Base-by-base conservation (phyloP, 495 filamentous ascomycete genomes). In the Umbilicaria muhlenbergii region DNA sequence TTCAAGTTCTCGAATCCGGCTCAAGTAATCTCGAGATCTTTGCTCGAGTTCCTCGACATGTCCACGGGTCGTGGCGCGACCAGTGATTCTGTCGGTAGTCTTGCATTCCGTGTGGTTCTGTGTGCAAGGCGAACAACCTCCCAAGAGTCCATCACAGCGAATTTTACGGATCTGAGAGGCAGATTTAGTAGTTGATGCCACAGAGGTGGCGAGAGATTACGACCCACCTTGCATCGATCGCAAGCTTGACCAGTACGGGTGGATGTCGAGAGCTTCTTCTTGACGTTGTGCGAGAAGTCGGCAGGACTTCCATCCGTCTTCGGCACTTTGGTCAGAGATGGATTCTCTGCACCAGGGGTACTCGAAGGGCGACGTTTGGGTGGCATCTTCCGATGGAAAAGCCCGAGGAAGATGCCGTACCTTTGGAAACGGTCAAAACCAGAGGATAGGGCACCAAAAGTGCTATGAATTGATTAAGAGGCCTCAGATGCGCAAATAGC, bases 81-180 rank as follows among this genome's bases (percentile, higher is more conserved):
- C 82, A n/a, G 83, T 88, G 49, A 91, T 85, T 24, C 82, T 75
- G 58, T 94, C 87, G 12, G 86, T 93, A 10, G 86, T 82, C 52
- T 73, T 74, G 60, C 86, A 94, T 45, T 77, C 71, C 40, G 77
- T 71, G 48, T 75, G 74, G 43, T 77, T 77, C 56, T 78, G 74
- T 47, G 73, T 62, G 60, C 86, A 93, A 47, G 80, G 75, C 46
- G 74, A 75, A 54, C 86, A 93, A 36, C 85, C 83, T 38, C 75
- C 74, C 24, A 73, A 66, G 21, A 77, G 62, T 32, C 71, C 75
- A 61, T 92, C 86, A 66, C 86, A 93, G 46, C 78, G 74, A 42
- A 91, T 87, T 60, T 89, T 89, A 19, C 86, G 78, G 34, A 85
- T 68, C 85, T 89, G 45, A 11, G 45, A 28, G 24, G 4, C 24